Percentiles rank a stretch among this genome's conserved stretches.
These are phyloP conservation scores for Paecilomyces niveus DNA, from an alignment of 2,329 filamentous ascomycete genomes.

Conservation along the genomic window DNA sequence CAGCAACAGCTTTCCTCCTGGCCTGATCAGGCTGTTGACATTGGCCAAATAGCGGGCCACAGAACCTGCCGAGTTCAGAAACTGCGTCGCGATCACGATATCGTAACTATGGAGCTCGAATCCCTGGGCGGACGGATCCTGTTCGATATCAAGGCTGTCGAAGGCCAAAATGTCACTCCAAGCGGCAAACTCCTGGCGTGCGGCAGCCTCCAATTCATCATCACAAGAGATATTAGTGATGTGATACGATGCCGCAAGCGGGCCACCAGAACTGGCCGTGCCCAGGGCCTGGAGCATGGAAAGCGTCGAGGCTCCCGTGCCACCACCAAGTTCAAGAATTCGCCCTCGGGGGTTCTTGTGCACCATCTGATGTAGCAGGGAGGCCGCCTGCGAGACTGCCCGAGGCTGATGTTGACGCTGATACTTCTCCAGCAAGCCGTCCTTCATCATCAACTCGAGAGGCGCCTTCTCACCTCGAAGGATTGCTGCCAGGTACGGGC, in stretches of 20 bases:
- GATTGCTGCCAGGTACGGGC: not conserved
- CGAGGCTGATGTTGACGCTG: not conserved
- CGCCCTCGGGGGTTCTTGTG: not conserved
- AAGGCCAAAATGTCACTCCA: constrained; percentile 9
- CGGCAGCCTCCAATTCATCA: not conserved
- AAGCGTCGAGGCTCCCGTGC: not conserved
- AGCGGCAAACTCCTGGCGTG: not conserved
- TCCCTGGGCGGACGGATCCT: constrained; percentile 25
- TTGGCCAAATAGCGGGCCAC: constrained; percentile 19
- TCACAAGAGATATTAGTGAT: constrained; percentile 28
- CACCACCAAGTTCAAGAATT: not conserved
- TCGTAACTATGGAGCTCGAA: constrained; percentile 28
- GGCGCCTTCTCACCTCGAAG: not conserved
- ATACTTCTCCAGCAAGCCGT: not conserved
- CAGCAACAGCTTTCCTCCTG: constrained; percentile 40
- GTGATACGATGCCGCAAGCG: not conserved
- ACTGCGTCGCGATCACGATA: constrained; percentile 30
- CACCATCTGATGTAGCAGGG: not conserved
- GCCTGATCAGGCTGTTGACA: constrained; percentile 29
- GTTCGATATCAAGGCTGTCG: constrained; percentile 26
- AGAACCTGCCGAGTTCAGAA: constrained; percentile 26
- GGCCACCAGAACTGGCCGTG: not conserved
- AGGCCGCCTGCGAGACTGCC: too few relatives aligned
- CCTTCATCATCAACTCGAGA: not conserved
- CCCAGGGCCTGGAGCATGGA: not conserved